Conservation (phyloP, 1,139 yeast genomes). For the Hemisphaericaspora subhashii region DNA sequence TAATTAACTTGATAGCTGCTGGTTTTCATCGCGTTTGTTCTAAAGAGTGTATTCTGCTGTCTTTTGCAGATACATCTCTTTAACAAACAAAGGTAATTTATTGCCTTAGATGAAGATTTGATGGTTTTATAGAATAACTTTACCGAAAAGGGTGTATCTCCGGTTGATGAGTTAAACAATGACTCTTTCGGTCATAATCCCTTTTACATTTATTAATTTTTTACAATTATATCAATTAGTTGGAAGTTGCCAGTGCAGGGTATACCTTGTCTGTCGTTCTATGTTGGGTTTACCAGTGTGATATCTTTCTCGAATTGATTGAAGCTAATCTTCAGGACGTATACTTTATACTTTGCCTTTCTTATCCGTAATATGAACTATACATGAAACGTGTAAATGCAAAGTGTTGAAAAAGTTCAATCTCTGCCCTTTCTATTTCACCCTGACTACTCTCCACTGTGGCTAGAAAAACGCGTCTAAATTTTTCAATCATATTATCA, state of each 20-base stretch:
- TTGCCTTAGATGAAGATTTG: conserved; percentile 12
- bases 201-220: conserved; percentile 37
- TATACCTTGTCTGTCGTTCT: too few relatives aligned
- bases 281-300: too few relatives aligned
- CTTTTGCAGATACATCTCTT: conserved; percentile 4
- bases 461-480: conserved; percentile 1
- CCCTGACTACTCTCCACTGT: too few relatives aligned
- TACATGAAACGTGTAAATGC: too few relatives aligned
- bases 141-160: conserved; percentile 45
- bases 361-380: too few relatives aligned
- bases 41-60: conserved; percentile 6
- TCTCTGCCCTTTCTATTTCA: neutral
- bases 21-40: conserved; percentile 14
- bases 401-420: too few relatives aligned
- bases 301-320: too few relatives aligned
- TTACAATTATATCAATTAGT: neutral
- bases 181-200: conserved; percentile 51
- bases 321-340: too few relatives aligned
- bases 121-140: conserved; percentile 27
- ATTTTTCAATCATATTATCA: neutral
- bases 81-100: conserved; percentile 9
- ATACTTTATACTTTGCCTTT: too few relatives aligned
- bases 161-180: conserved; percentile 43
- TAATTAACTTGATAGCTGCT: conserved; percentile 37
- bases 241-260: too few relatives aligned